Base-by-base conservation (phyloP, 176 grass and related monocot genomes). In the Canna indica region DNA sequence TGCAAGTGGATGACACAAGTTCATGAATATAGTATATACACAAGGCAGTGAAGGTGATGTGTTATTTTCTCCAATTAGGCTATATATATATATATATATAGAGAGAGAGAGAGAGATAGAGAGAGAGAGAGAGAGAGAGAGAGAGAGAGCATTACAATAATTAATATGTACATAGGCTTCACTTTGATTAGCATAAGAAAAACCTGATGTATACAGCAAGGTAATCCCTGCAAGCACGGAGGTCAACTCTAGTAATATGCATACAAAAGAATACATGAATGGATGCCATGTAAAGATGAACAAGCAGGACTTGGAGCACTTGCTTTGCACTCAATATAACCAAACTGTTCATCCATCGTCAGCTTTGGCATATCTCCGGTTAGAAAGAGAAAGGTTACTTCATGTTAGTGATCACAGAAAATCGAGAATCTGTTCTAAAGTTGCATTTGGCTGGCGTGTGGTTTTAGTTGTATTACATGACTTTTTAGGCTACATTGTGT, bases 401-500 rank as follows among this genome's bases (percentile, higher is more conserved):
- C 25, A 30, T 20, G 67, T 70, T 70, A 70, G 67, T 20, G 5
- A 70, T 70, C 67, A 70, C 5, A 29, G 44, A 48, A 31, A 24
- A 30, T 13, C 30, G 29, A 12, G 28, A 31, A 47, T 47, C 39
- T 44, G 42, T 22, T 70, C 42, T 70, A 70, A 5, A 70, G 24
- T 70, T 70, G 42, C 42, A 47, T 48, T 25, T 17, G 67, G 67
- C 26, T 70, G 67, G 67, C 1, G 30, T 48, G 46, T 31, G 14
- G 38, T 70, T 47, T 46, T 18, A 70, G 25, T 47, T 70, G 67
- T 47, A 70, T 48, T 47, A 47, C 7, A 48, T 70, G 67, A 30
- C 67, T 47, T 36, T 47, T n/a, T 47, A 70, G 67, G 44, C 67
- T 70, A 4, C 67, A 70, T 47, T 47, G 38, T 7, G 67, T 47